phyloP scores from a whole-genome alignment of 1,284 basidiomycete species.

The Sporisorium sorghi region DNA sequence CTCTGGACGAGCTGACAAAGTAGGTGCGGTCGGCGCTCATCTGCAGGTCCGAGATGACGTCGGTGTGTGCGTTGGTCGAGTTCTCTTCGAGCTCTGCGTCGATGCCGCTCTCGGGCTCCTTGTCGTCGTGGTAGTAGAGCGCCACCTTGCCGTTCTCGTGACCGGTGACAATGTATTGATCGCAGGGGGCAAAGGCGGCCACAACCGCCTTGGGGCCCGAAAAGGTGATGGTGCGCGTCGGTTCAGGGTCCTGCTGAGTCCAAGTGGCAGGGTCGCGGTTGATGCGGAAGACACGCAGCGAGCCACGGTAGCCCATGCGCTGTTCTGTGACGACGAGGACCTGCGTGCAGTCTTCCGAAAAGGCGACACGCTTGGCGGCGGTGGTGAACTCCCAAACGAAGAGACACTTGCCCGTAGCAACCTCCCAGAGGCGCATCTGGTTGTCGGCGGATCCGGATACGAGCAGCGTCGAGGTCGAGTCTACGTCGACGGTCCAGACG shows the following conservation, averaged over 20 bases:
- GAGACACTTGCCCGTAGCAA: conserved; percentile 86
- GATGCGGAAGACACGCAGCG: conserved; percentile 86
- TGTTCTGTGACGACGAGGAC: conserved; percentile 93
- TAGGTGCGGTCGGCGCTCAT: conserved; percentile 89
- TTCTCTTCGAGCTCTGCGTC: conserved; percentile 90
- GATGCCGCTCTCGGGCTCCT: conserved; percentile 71
- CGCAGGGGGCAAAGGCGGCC: conserved; percentile 86
- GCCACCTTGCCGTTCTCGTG: conserved; percentile 94
- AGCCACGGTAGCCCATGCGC: conserved; percentile 81
- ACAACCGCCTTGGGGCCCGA: conserved; percentile 83
- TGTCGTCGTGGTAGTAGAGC: conserved; percentile 65
- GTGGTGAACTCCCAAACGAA: conserved; percentile 92
- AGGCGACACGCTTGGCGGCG: conserved; percentile 93
- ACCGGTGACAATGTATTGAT: conserved; percentile 86
- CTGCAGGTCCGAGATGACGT: conserved; percentile 83
- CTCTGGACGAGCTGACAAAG: conserved; percentile 95
- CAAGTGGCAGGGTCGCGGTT: conserved; percentile 64
- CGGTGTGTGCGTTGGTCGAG: conserved; percentile 65
- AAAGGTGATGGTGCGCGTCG: conserved; percentile 67
- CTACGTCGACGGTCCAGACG: conserved; percentile 95
- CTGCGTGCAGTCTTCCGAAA: conserved; percentile 78
- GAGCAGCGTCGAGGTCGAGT: conserved; percentile 86
- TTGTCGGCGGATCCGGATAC: conserved; percentile 90
- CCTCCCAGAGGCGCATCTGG: conserved; percentile 89
- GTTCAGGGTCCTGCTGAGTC: conserved; percentile 62